These are phyloP conservation scores for Penicillium fimorum DNA, from an alignment of 495 filamentous ascomycete species.

Conservation along the genomic window DNA sequence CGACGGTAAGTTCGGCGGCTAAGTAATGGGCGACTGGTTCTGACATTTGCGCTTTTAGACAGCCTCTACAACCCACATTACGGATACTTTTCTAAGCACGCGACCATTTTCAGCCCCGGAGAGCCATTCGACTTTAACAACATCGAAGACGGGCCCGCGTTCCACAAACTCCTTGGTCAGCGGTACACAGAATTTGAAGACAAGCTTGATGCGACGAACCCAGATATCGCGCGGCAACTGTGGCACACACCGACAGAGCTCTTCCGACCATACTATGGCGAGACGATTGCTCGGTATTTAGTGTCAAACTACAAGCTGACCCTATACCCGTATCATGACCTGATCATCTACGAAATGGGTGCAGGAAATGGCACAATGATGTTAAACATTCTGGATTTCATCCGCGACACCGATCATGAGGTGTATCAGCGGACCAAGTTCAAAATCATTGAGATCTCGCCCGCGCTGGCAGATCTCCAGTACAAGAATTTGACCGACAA, in stretches of 20 bases:
- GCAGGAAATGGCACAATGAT: conserved; percentile 97
- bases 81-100: conserved; percentile 97
- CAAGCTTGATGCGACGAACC: conserved; percentile 64
- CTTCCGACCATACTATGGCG: conserved; percentile 94
- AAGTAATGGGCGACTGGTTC: not conserved
- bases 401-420: conserved; percentile 81
- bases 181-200: conserved; percentile 92
- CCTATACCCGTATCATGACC: conserved; percentile 91
- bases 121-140: conserved; percentile 88
- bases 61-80: conserved; percentile 96
- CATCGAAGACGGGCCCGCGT: conserved; percentile 78
- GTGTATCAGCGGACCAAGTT: conserved; percentile 94
- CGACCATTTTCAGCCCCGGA: conserved; percentile 90
- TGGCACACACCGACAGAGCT: conserved; percentile 99
- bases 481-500: conserved; percentile 62
- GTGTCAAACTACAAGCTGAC: conserved; percentile 93
- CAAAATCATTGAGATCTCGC: conserved; percentile 92
- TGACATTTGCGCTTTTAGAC: conserved; percentile 52
- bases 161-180: conserved; percentile 69
- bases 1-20: conserved; percentile 61
- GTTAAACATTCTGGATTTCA: conserved; percentile 96
- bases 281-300: conserved; percentile 91
- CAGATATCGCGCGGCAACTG: conserved; percentile 79
- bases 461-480: conserved; percentile 75
- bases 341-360: conserved; percentile 98